Percentiles rank a stretch among this genome's conserved stretches.
phyloP scores from a whole-genome alignment of 768 basidiomycete species.

The Tricholoma bakamatsutake region DNA sequence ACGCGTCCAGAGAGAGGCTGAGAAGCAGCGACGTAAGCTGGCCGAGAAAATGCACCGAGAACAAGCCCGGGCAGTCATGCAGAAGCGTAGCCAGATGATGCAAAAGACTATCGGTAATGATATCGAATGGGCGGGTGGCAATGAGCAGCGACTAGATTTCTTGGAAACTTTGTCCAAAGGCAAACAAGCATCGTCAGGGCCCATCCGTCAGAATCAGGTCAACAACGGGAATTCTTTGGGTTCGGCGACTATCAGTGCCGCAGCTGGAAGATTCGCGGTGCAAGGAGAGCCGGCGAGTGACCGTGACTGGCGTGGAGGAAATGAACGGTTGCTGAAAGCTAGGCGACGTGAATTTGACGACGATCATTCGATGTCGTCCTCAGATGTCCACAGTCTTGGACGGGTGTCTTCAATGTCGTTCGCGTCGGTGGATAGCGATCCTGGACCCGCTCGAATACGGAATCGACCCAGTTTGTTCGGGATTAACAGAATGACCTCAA shows the following conservation, averaged over 20 bases:
- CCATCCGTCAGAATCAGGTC: slow-evolving; percentile 54
- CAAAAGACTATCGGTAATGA: slow-evolving; percentile 50
- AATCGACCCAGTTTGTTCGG: slow-evolving; percentile 57
- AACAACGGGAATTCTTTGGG: slow-evolving; percentile 31
- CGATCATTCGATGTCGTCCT: slow-evolving; percentile 88
- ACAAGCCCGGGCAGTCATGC: slow-evolving; percentile 88
- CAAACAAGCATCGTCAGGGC: slow-evolving; percentile 54
- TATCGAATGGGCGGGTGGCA: slow-evolving; percentile 57
- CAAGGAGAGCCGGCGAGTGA: slow-evolving; percentile 28
- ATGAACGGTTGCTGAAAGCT: slow-evolving; percentile 67
- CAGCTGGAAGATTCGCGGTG: slow-evolving; percentile 48
- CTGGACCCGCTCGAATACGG: slow-evolving; percentile 66
- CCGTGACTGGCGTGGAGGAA: slow-evolving; percentile 47
- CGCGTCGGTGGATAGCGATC: slow-evolving; percentile 81
- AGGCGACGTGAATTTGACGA: slow-evolving; percentile 83
- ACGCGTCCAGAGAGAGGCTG: slow-evolving; percentile 71
- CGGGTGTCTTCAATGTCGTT: slow-evolving; percentile 77
- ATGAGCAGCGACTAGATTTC: slow-evolving; percentile 37
- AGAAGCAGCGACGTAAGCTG: slow-evolving; percentile 76
- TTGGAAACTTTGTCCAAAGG: slow-evolving; percentile 35
- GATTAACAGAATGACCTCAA: slow-evolving; percentile 70
- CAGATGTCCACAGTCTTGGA: slow-evolving; percentile 71
- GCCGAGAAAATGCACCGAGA: slow-evolving; percentile 74
- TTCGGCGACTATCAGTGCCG: slow-evolving; percentile 52
- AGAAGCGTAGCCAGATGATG: slow-evolving; percentile 77